Evolutionary conservation across 208 protist species (phyloP), one percentile per base, ranked within the genome.

Genomic region (Leptomonas pyrrhocoris): DNA sequence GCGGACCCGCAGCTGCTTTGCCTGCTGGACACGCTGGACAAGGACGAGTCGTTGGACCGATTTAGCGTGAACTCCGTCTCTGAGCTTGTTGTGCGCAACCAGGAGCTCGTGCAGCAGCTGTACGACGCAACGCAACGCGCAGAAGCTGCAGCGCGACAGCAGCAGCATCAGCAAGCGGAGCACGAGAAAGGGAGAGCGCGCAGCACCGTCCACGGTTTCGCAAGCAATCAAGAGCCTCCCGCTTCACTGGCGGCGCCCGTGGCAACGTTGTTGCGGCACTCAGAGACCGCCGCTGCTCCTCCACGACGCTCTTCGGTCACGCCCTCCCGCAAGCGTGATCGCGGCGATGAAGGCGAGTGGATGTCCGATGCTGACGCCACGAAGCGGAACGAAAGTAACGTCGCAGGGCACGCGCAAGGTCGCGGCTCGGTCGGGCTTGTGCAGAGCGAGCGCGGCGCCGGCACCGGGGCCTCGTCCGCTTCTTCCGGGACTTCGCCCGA

Each of bases 81-180:
- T 5, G 83, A 94, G 57, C 59, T 94, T 12, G 56, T 94, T 19
- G 50, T 79, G 58, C 89, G 89, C 36, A 94, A 94, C 65, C 86
- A 92, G 73, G 86, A 94, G 61, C 73, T 94, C 8, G 51, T 91
- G 49, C 61, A 81, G 70, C 84, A 94, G 69, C 77, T 94, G 43
- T 92, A 92, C 67, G 51, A 69, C 5, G 64, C 49, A 2, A 88
- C 85, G 36, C 84, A 89, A 67, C 80, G 69, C n/a, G 64, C 62
- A 2, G 82, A 77, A 31, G 63, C 42, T 6, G 71, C 70, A 25
- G 70, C 73, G 53, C 9, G 13, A 48, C 34, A 58, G 42, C 45
- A 62, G 36, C 53, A 59, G 38, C 31, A 69, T 23, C 27, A 15
- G 34, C 43, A 49, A 40, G 0, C 42, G 28, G 25, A 49, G 75